phyloP scores from a whole-genome alignment of 768 basidiomycete genomes.

The Coprinopsis strossmayeri region DNA sequence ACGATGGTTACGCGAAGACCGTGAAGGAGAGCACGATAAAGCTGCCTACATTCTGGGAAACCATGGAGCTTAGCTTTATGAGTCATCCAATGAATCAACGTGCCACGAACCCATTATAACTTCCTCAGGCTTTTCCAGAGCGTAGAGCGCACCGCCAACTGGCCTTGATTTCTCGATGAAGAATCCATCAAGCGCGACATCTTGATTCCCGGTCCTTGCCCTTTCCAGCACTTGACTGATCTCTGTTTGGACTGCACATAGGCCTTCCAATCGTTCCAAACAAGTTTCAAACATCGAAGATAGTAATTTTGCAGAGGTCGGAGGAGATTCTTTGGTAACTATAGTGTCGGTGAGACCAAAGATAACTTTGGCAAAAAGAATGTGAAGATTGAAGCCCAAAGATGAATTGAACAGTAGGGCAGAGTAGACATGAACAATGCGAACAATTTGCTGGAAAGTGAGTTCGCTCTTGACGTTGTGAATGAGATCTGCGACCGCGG shows the following conservation, averaged over 20 bases:
- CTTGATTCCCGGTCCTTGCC: slow-evolving; percentile 39
- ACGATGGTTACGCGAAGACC: slow-evolving; percentile 78
- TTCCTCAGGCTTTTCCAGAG: slow-evolving; percentile 77
- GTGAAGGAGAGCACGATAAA: slow-evolving; percentile 85
- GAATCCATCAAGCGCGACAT: slow-evolving; percentile 42
- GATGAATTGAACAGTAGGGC: slow-evolving; percentile 86
- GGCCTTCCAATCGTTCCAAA: slow-evolving; percentile 77
- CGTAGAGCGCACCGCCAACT: slow-evolving; percentile 68
- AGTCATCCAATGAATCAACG: slow-evolving; percentile 2
- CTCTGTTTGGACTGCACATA: slow-evolving; percentile 60
- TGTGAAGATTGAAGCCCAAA: slow-evolving; percentile 74
- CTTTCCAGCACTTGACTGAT: slow-evolving; percentile 41
- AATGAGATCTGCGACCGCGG: slow-evolving; percentile 86
- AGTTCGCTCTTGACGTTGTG: slow-evolving; percentile 87
- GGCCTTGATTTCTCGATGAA: slow-evolving; percentile 85
- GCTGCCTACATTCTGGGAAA: slow-evolving; percentile 66
- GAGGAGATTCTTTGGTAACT: slow-evolving; percentile 62
- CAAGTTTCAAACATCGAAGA: slow-evolving; percentile 74
- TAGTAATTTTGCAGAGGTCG: slow-evolving; percentile 65
- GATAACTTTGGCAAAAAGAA: slow-evolving; percentile 88
- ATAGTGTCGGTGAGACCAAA: slow-evolving; percentile 85
- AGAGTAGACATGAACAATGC: slow-evolving; percentile 79
- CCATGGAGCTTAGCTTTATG: slow-evolving; percentile 6
- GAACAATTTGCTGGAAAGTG: slow-evolving; percentile 64
- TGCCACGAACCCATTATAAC: slow-evolving; percentile 60